These are phyloP conservation scores for Brettanomyces naardenensis DNA, from an alignment of 805 yeast genomes.

Conservation along the genomic window DNA sequence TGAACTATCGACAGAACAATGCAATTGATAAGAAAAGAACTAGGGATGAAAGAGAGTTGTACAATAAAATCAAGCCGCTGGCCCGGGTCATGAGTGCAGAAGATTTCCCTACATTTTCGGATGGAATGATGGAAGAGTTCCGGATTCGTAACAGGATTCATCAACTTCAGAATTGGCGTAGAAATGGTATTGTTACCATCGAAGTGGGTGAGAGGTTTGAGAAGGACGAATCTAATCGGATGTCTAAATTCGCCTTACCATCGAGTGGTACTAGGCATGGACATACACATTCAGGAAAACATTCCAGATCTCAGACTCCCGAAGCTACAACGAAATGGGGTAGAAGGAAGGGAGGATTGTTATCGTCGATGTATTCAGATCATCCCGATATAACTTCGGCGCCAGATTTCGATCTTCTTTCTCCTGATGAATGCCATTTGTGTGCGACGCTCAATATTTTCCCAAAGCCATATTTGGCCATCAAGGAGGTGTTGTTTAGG, in stretches of 20 bases:
- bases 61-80: conserved; percentile 68
- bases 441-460: conserved; percentile 77
- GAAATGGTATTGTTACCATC: conserved; percentile 75
- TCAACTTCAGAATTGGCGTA: conserved; percentile 90
- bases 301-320: conserved; percentile 24
- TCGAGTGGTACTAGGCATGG: conserved; percentile 20
- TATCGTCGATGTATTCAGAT: conserved; percentile 19
- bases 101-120: conserved; percentile 71
- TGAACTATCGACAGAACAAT: conserved; percentile 80
- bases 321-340: conserved; percentile 14
- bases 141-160: conserved; percentile 74
- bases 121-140: conserved; percentile 69
- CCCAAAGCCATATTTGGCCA: conserved; percentile 92
- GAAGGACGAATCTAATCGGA: conserved; percentile 70
- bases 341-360: conserved; percentile 18
- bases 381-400: conserved; percentile 69
- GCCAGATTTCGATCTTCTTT: conserved; percentile 72
- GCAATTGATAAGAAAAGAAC: conserved; percentile 77
- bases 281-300: conserved; percentile 24
- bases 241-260: conserved; percentile 24
- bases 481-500: conserved; percentile 82
- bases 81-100: conserved; percentile 72
- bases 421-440: conserved; percentile 80
- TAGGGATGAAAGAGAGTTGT: conserved; percentile 83
- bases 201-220: conserved; percentile 84